Conservation (phyloP, 495 filamentous ascomycete genomes). For the Neurospora sp. region DNA sequence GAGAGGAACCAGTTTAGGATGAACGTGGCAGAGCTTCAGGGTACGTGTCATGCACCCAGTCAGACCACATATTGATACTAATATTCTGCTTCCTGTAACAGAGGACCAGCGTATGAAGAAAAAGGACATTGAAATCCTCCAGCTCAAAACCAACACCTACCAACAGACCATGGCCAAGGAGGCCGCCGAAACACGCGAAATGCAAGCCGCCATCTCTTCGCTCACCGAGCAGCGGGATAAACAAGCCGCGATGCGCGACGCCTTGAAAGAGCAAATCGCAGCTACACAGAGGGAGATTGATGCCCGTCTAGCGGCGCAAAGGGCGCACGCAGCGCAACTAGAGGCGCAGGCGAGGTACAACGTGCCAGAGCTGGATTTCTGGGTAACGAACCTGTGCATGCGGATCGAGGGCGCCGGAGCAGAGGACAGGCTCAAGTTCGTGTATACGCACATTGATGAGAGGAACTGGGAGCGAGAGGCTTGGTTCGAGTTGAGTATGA, state of each 20-base stretch:
- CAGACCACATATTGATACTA: neutral
- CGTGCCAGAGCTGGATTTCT: slow-evolving; percentile 86
- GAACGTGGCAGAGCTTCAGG: slow-evolving; percentile 81
- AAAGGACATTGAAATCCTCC: slow-evolving; percentile 75
- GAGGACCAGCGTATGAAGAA: slow-evolving; percentile 86
- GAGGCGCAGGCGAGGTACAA: slow-evolving; percentile 78
- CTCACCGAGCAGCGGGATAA: slow-evolving; percentile 68
- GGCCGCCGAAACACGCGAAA: slow-evolving; percentile 75
- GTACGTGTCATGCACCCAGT: slow-evolving; percentile 31
- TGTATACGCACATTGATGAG: slow-evolving; percentile 81
- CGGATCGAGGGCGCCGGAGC: slow-evolving; percentile 81
- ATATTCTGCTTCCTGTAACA: slow-evolving; percentile 23
- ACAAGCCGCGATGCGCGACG: slow-evolving; percentile 61
- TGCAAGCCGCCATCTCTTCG: slow-evolving; percentile 68
- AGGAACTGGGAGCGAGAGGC: slow-evolving; percentile 81
- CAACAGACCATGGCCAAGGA: slow-evolving; percentile 78
- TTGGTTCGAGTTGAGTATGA: slow-evolving; percentile 84
- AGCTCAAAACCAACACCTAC: slow-evolving; percentile 65
- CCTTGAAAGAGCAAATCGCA: slow-evolving; percentile 66
- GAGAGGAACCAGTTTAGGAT: slow-evolving; percentile 90
- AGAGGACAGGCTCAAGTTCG: slow-evolving; percentile 80
- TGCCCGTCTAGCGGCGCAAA: slow-evolving; percentile 39
- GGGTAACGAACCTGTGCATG: slow-evolving; percentile 82
- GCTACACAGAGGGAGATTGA: slow-evolving; percentile 62
- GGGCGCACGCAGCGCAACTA: slow-evolving; percentile 47